Evolutionary conservation across 1,284 basidiomycete genomes (phyloP).

Genomic region (Flammula alnicola): DNA sequence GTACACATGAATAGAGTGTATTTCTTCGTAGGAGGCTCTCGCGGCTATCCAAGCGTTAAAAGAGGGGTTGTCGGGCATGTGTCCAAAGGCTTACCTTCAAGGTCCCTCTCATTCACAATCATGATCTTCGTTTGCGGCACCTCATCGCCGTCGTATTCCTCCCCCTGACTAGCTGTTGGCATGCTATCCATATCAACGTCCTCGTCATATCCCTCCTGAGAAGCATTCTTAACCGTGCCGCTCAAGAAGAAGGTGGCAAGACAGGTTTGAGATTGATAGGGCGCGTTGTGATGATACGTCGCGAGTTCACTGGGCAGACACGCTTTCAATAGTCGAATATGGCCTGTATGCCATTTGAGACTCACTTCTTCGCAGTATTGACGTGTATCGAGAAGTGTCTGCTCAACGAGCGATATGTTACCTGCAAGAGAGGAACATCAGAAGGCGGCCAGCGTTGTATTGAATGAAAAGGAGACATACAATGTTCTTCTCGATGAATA

Average conservation of each 20-base stretch:
- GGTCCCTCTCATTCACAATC: constrained; percentile 59
- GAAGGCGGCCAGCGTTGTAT: background rate
- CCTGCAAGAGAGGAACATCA: constrained; percentile 43
- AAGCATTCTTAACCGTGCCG: constrained; percentile 44
- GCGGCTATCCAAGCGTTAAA: constrained; percentile 42
- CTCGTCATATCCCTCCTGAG: constrained; percentile 21
- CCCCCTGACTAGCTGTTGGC: constrained; percentile 33
- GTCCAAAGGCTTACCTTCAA: constrained; percentile 55
- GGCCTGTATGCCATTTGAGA: background rate
- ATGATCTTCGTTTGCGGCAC: constrained; percentile 49
- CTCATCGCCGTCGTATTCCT: constrained; percentile 42
- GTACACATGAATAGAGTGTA: constrained; percentile 65
- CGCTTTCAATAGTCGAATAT: background rate
- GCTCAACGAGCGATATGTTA: constrained; percentile 76
- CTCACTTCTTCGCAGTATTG: constrained; percentile 74
- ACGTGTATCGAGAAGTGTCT: constrained; percentile 70
- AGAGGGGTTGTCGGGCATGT: background rate
- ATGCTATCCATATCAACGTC: constrained; percentile 47
- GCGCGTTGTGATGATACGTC: constrained; percentile 51
- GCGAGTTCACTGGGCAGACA: constrained; percentile 58
- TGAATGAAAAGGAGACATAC: constrained; percentile 41
- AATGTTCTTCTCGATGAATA: constrained; percentile 64
- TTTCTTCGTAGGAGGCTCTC: constrained; percentile 50
- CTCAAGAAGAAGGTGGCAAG: constrained; percentile 72
- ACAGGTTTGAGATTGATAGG: constrained; percentile 44